A percentile compares a stretch with the other conserved stretches of the same genome.
Conservation (phyloP, 1,284 basidiomycete genomes). For the Malassezia psittaci region DNA sequence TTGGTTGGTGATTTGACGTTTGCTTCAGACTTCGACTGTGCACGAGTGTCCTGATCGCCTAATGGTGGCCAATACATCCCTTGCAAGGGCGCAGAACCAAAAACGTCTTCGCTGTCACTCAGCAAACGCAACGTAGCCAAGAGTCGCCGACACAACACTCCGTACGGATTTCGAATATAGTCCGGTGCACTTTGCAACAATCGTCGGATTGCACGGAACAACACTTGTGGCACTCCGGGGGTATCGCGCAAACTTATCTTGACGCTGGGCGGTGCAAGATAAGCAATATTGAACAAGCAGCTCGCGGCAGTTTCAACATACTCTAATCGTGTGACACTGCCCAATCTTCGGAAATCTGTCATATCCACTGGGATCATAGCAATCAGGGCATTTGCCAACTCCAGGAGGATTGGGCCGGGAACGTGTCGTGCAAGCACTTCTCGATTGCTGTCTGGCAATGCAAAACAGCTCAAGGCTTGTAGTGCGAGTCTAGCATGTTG, state of each 20-base stretch:
- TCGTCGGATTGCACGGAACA: conserved; percentile 51
- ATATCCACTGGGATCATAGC: conserved; percentile 70
- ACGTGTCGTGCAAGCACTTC: conserved; percentile 60
- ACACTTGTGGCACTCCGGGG: conserved; percentile 48
- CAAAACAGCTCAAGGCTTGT: conserved; percentile 68
- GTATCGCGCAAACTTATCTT: conserved; percentile 60
- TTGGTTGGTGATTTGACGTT: neutral
- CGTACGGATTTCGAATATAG: conserved; percentile 55
- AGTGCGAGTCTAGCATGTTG: conserved; percentile 64
- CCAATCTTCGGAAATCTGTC: conserved; percentile 64
- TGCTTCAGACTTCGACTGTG: neutral
- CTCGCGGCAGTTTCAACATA: conserved; percentile 70
- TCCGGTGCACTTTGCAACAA: conserved; percentile 52
- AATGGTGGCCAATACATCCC: conserved; percentile 23
- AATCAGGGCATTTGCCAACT: conserved; percentile 62
- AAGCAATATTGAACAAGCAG: conserved; percentile 73
- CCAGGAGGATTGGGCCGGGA: conserved; percentile 56
- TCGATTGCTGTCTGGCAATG: conserved; percentile 69
- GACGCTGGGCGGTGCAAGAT: conserved; percentile 64
- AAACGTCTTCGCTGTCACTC: conserved; percentile 65
- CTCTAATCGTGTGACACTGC: conserved; percentile 59
- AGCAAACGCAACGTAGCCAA: conserved; percentile 74
- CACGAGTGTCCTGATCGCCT: neutral
- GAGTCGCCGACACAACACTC: conserved; percentile 62
- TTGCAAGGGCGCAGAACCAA: conserved; percentile 54